Base-by-base conservation (phyloP, 306 rosid species). In the Oemleria cerasiformis region DNA sequence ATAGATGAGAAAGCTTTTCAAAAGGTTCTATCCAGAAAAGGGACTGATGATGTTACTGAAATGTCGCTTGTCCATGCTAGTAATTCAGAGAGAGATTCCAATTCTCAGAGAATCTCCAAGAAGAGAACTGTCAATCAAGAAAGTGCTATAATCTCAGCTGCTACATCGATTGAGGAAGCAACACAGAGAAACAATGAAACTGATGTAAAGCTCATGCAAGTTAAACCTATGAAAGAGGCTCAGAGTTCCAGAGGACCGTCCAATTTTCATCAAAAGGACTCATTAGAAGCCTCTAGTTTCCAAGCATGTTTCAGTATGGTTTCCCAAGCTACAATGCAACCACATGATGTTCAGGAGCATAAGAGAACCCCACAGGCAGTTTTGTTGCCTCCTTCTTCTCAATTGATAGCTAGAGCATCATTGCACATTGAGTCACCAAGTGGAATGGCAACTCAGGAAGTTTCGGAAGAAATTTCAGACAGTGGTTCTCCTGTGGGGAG, bases 361-460 rank as follows among this genome's bases (percentile, higher is more conserved):
- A 67, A 72, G 59, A 82, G 83, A 62, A 79, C 78, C 47, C 84
- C 89, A 75, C 75, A 78, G 73, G 67, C 67, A 77, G 63, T 63
- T 55, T 19, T 83, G 79, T 36, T 72, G 68, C 88, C 96, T 66
- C 86, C 96, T 56, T 70, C 86, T 77, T 85, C 91, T 58, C 84
- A 87, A 62, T 77, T 74, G 58, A 17, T 77, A 65, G 79, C 80
- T 62, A 76, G 91, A 75, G 78, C 80, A 75, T 73, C 87, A 4
- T 21, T 39, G 30, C 56, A 3, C 19, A 71, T 42, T 63, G 88
- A 86, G 67, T 49, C 54, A 57, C 55, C 82, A 19, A 40, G 86
- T 44, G 84, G 74, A 63, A 47, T 41, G 19, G 56, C 56, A 50
- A 79, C 74, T 77, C 81, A 84, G 55, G 77, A 71, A 54, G 66